These are phyloP conservation scores for Boletellus ananiceps DNA, from an alignment of 768 basidiomycete genomes.

Conservation along the genomic window DNA sequence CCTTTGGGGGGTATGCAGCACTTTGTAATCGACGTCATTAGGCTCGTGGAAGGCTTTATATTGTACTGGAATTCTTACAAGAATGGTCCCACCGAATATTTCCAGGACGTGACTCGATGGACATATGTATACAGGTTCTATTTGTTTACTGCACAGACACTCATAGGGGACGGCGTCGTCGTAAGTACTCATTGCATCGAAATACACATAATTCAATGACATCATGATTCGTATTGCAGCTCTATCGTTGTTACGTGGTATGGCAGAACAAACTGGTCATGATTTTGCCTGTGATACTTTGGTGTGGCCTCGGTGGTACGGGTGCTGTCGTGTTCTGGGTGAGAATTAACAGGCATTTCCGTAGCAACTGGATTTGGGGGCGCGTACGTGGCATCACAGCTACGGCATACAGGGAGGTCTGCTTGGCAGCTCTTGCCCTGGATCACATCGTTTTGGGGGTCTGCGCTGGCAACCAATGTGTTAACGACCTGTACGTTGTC, in stretches of 20 bases:
- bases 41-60: slow-evolving; percentile 26
- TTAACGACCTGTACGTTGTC: slow-evolving; percentile 26
- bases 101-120: slow-evolving; percentile 21
- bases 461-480: slow-evolving; percentile 33
- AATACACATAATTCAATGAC: neutral
- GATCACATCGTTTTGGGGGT: slow-evolving; percentile 33
- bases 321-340: neutral
- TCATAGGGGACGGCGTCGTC: slow-evolving; percentile 29
- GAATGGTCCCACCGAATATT: slow-evolving; percentile 21
- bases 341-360: neutral
- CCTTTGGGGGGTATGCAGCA: slow-evolving; percentile 14
- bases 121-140: slow-evolving; percentile 29
- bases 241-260: slow-evolving; percentile 30
- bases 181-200: slow-evolving; percentile 10
- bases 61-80: slow-evolving; percentile 9
- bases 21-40: slow-evolving; percentile 22
- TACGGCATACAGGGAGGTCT: slow-evolving; percentile 19
- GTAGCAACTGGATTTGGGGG: slow-evolving; percentile 18
- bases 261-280: slow-evolving; percentile 29
- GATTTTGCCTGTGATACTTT: slow-evolving; percentile 29
- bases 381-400: slow-evolving; percentile 13
- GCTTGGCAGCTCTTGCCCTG: slow-evolving; percentile 24
- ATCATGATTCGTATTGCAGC: neutral
- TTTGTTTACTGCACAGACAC: slow-evolving; percentile 22
- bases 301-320: slow-evolving; percentile 27